Evolutionary conservation across 768 basidiomycete genomes (phyloP).

Genomic region (Rhodotorula graminis): DNA sequence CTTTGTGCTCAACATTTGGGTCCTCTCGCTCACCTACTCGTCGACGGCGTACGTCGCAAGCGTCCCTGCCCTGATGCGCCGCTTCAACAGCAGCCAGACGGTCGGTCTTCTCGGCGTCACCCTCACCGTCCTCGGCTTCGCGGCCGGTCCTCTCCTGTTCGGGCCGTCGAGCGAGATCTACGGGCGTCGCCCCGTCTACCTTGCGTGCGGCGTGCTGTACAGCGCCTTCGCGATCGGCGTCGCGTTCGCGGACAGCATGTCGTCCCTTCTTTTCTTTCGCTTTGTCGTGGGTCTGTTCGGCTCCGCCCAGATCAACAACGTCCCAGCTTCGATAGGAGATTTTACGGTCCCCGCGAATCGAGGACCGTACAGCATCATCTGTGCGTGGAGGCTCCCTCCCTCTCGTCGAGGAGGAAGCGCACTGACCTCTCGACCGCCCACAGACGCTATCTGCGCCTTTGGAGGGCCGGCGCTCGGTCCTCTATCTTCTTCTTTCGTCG

Average conservation of each 20-base stretch:
- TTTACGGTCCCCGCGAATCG: slow-evolving; percentile 8
- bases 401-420: neutral
- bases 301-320: slow-evolving; percentile 49
- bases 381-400: neutral
- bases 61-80: slow-evolving; percentile 5
- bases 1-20: slow-evolving; percentile 23
- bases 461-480: slow-evolving; percentile 29
- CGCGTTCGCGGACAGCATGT: slow-evolving; percentile 48
- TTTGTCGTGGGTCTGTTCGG: slow-evolving; percentile 49
- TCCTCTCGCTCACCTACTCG: slow-evolving; percentile 22
- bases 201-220: slow-evolving; percentile 42
- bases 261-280: slow-evolving; percentile 49
- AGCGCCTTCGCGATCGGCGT: slow-evolving; percentile 48
- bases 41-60: slow-evolving; percentile 27
- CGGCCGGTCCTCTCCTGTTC: slow-evolving; percentile 42
- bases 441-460: slow-evolving; percentile 33
- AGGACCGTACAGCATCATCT: slow-evolving; percentile 3
- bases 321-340: slow-evolving; percentile 46
- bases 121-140: slow-evolving; percentile 30
- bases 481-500: slow-evolving; percentile 25
- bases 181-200: slow-evolving; percentile 47
- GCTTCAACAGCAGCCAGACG: slow-evolving; percentile 20
- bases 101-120: slow-evolving; percentile 18
- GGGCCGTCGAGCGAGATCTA: slow-evolving; percentile 47
- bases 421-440: neutral